Evolutionary conservation across 1,284 basidiomycete species (phyloP).

Genomic region (Ganoderma resinaceum): DNA sequence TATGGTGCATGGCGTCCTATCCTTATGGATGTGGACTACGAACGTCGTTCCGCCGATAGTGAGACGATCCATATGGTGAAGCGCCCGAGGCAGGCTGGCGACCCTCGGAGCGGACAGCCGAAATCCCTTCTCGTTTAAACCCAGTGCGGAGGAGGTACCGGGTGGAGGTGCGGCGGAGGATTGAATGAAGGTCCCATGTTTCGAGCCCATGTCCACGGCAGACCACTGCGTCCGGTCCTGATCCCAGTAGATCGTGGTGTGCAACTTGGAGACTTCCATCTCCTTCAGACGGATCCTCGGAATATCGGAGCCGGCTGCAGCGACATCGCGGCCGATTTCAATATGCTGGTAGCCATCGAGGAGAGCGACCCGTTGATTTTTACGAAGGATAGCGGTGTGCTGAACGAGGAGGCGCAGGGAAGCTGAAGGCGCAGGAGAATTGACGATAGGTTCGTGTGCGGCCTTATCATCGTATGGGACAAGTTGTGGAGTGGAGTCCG

Average conservation of each 20-base stretch:
- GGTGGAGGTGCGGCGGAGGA: constrained; percentile 18
- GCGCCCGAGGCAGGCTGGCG: constrained; percentile 68
- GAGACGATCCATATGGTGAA: constrained; percentile 69
- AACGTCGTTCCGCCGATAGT: constrained; percentile 75
- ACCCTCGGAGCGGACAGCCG: constrained; percentile 69
- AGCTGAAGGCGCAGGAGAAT: constrained; percentile 22
- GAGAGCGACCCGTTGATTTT: constrained; percentile 58
- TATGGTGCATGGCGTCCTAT: constrained; percentile 62
- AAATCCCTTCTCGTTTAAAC: constrained; percentile 38
- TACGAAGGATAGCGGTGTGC: constrained; percentile 57
- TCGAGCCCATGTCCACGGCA: constrained; percentile 82
- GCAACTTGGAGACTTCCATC: constrained; percentile 81
- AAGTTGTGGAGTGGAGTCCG: constrained; percentile 15
- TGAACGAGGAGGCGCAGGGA: constrained; percentile 65
- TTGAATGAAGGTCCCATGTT: constrained; percentile 76
- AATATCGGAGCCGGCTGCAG: constrained; percentile 52
- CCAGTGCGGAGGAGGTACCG: constrained; percentile 10
- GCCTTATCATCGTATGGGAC: neutral
- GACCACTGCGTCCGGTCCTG: constrained; percentile 62
- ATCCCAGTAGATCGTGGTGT: constrained; percentile 80
- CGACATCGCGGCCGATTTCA: constrained; percentile 73
- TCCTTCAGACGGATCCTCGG: constrained; percentile 79
- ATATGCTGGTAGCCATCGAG: constrained; percentile 69
- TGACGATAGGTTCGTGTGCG: neutral
- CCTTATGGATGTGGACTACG: constrained; percentile 69